Percentiles rank a stretch among this genome's conserved stretches.
These are phyloP conservation scores for Chrysoporthe cubensis DNA, from an alignment of 2,329 filamentous ascomycete genomes.

Conservation along the genomic window DNA sequence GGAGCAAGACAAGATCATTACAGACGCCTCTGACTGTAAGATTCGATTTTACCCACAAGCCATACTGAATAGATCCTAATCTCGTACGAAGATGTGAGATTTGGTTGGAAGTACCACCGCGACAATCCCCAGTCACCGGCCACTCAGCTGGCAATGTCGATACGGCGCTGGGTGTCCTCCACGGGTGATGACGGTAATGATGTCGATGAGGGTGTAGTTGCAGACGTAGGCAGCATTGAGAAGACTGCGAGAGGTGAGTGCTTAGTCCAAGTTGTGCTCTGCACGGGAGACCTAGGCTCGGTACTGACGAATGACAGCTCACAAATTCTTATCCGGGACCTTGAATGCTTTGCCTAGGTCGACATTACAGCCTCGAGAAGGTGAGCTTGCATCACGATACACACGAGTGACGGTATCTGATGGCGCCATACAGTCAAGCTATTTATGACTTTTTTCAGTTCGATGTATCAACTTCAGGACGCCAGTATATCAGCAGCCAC, in stretches of 20 bases:
- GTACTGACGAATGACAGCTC: constrained; percentile 42
- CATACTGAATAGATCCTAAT: neutral
- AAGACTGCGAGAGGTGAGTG: constrained; percentile 15
- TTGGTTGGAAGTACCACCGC: constrained; percentile 11
- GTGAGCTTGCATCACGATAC: neutral
- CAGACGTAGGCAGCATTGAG: constrained; percentile 7
- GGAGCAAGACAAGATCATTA: constrained; percentile 27
- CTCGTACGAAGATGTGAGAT: constrained; percentile 6
- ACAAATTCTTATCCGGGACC: constrained; percentile 61
- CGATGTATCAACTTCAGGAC: constrained; percentile 26
- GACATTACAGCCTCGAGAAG: constrained; percentile 1
- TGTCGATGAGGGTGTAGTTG: neutral
- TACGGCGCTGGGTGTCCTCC: constrained; percentile 15
- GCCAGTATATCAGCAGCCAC: constrained; percentile 23
- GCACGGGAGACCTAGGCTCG: neutral
- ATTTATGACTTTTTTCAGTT: constrained; percentile 19
- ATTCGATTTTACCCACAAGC: neutral
- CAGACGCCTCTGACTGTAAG: constrained; percentile 25
- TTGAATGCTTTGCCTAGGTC: constrained; percentile 52
- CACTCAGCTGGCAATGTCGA: constrained; percentile 16
- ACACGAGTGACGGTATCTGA: neutral
- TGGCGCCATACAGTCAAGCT: constrained; percentile 15
- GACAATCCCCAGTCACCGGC: constrained; percentile 9
- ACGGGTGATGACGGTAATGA: constrained; percentile 6
- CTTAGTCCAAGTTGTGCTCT: neutral